Conservation (phyloP, 2,329 filamentous ascomycete species). For the Fusarium sp. region DNA sequence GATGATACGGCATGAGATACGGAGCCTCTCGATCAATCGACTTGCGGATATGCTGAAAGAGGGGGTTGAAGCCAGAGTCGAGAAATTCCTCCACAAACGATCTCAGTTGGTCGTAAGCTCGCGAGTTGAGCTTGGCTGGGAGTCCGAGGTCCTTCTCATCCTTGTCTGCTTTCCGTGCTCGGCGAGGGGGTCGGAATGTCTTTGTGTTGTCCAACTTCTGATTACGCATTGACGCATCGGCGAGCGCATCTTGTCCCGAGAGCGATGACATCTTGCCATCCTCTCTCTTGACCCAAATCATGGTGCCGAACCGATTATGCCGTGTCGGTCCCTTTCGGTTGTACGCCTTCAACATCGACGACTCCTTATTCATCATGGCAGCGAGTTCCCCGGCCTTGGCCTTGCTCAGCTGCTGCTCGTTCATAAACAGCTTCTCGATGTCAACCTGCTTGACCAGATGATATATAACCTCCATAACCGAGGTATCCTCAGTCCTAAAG, state of each 20-base stretch:
- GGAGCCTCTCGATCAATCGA: conserved; percentile 91
- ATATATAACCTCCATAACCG: conserved; percentile 92
- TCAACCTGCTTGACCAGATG: conserved; percentile 93
- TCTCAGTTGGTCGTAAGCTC: conserved; percentile 81
- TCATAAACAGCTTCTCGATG: conserved; percentile 85
- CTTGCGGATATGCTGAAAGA: conserved; percentile 86
- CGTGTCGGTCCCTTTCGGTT: conserved; percentile 84
- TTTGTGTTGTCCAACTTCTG: conserved; percentile 93
- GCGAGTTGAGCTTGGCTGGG: conserved; percentile 74
- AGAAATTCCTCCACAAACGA: conserved; percentile 92
- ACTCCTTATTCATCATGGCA: conserved; percentile 82
- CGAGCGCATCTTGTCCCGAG: conserved; percentile 87
- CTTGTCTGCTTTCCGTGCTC: conserved; percentile 70
- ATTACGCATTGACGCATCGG: conserved; percentile 77
- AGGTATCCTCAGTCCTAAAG: conserved; percentile 87
- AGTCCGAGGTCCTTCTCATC: conserved; percentile 82
- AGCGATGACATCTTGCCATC: conserved; percentile 87
- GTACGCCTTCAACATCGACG: conserved; percentile 82
- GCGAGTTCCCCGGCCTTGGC: conserved; percentile 80
- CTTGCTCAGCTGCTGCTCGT: conserved; percentile 76
- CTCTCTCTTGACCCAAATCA: conserved; percentile 94
- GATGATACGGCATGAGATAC: conserved; percentile 81
- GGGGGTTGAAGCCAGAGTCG: conserved; percentile 93
- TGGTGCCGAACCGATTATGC: conserved; percentile 95
- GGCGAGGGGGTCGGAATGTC: conserved; percentile 85